Evolutionary conservation across 306 rosid species (phyloP).

Genomic region (Inga leiocalycina): DNA sequence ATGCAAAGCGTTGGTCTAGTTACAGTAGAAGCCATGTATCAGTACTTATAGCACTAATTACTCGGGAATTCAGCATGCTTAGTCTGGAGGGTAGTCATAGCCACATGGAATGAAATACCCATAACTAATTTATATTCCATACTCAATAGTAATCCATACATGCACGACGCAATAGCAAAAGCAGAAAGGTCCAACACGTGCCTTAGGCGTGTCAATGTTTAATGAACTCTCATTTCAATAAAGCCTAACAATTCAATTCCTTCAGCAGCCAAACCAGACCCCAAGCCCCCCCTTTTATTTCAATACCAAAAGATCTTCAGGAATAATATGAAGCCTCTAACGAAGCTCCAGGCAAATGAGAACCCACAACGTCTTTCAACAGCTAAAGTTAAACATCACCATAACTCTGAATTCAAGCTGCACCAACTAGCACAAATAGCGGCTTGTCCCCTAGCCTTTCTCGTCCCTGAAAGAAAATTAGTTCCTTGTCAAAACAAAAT

Average conservation of each 20-base stretch:
- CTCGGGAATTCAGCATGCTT: neutral
- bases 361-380: conserved; percentile 29
- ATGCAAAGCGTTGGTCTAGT: neutral
- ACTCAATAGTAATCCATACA: neutral
- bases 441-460: conserved; percentile 70
- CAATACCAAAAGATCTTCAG: conserved; percentile 28
- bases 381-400: conserved; percentile 24
- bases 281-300: conserved; percentile 27
- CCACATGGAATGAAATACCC: neutral
- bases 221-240: neutral
- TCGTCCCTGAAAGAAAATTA: conserved; percentile 67
- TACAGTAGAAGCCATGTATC: no score
- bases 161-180: neutral
- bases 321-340: conserved; percentile 35
- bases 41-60: neutral
- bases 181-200: neutral
- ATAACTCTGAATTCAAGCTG: conserved; percentile 41
- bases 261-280: conserved; percentile 32
- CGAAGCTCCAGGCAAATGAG: conserved; percentile 35
- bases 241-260: conserved; percentile 23
- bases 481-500: conserved; percentile 19
- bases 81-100: neutral
- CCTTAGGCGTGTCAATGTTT: neutral
- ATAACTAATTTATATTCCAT: neutral
- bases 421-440: conserved; percentile 71